Percentiles rank a stretch among this genome's conserved stretches.
phyloP scores from a whole-genome alignment of 108 stramenopile genomes.

The Phaeodactylum tricornutum region DNA sequence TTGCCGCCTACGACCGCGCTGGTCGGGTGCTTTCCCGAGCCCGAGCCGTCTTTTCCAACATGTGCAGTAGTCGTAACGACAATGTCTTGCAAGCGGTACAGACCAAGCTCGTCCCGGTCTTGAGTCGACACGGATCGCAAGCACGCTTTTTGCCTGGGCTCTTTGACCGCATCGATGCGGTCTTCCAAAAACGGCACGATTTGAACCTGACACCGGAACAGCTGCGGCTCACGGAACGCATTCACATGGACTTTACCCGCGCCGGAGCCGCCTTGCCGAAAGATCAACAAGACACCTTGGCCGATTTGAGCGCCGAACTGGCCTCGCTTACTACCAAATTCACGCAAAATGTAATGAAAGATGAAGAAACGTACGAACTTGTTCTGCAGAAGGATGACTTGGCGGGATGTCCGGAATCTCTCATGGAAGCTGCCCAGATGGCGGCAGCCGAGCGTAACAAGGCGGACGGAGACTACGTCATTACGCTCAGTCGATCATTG shows the following conservation, averaged over 20 bases:
- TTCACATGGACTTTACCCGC: slow-evolving; percentile 54
- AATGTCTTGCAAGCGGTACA: slow-evolving; percentile 47
- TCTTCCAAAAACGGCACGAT: slow-evolving; percentile 28
- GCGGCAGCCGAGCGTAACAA: slow-evolving; percentile 55
- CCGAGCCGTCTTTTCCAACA: slow-evolving; percentile 31
- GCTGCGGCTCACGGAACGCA: slow-evolving; percentile 52
- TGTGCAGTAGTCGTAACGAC: slow-evolving; percentile 39
- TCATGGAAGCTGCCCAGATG: slow-evolving; percentile 50
- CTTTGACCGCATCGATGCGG: slow-evolving; percentile 41
- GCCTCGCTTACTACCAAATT: slow-evolving; percentile 53
- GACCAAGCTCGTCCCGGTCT: slow-evolving; percentile 38
- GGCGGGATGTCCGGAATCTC: slow-evolving; percentile 45
- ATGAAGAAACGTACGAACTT: slow-evolving; percentile 59
- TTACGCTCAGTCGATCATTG: slow-evolving; percentile 53
- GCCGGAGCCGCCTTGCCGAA: slow-evolving; percentile 45
- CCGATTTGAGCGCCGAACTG: slow-evolving; percentile 52
- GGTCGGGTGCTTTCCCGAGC: slow-evolving; percentile 26
- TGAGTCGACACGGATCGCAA: slow-evolving; percentile 31
- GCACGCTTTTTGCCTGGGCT: slow-evolving; percentile 54
- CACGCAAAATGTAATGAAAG: slow-evolving; percentile 64
- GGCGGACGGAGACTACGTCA: slow-evolving; percentile 37
- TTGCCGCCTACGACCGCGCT: slow-evolving; percentile 47
- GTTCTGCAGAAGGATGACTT: slow-evolving; percentile 37
- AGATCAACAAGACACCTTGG: slow-evolving; percentile 42
- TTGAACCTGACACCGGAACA: slow-evolving; percentile 33